phyloP scores from a whole-genome alignment of 2,329 filamentous ascomycete species.

The Beauveria caledonica region DNA sequence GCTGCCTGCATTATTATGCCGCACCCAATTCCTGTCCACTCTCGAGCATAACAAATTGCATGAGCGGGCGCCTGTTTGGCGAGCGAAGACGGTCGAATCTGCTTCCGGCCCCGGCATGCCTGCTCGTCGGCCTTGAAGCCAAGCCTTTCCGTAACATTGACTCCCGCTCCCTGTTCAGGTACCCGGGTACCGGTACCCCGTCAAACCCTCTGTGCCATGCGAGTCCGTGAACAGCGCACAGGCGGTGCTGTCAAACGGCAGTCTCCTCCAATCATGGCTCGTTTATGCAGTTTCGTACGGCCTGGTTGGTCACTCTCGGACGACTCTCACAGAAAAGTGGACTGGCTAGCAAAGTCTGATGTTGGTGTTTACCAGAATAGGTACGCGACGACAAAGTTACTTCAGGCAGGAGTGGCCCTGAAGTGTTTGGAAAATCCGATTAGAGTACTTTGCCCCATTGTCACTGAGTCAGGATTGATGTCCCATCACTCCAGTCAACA shows the following conservation, averaged over 20 bases:
- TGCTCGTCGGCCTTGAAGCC: neutral
- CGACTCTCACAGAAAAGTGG: slow-evolving; percentile 5
- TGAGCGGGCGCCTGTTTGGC: neutral
- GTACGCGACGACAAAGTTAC: neutral
- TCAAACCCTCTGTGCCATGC: neutral
- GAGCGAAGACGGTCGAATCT: neutral
- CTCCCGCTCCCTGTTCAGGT: neutral
- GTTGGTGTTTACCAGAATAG: neutral
- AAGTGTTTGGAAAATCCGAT: too few relatives aligned
- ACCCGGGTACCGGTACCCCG: neutral
- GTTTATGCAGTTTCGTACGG: neutral
- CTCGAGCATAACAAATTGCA: neutral
- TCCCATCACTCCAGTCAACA: too few relatives aligned
- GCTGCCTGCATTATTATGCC: neutral
- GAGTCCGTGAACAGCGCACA: neutral
- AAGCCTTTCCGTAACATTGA: neutral
- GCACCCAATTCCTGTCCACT: neutral
- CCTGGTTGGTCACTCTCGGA: neutral
- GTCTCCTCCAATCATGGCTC: neutral
- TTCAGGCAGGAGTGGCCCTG: too few relatives aligned
- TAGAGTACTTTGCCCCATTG: neutral
- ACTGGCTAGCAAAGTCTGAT: neutral
- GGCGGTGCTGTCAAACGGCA: neutral
- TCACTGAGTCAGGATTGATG: neutral
- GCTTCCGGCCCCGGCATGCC: neutral